These are phyloP conservation scores for Tetrapisispora nanseiensis DNA, from an alignment of 805 yeast species.

Conservation along the genomic window DNA sequence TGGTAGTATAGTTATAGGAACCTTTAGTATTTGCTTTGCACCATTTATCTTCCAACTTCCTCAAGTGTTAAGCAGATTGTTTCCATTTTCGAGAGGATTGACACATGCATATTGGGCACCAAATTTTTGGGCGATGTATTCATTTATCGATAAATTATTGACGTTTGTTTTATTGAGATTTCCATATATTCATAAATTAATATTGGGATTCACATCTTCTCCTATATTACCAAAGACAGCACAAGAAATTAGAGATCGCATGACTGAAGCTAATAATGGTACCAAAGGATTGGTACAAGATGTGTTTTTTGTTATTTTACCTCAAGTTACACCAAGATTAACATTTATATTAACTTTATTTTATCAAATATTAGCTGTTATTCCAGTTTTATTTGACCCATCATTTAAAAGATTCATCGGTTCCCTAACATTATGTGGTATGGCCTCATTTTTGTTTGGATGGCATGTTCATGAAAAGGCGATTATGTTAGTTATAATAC, in stretches of 20 bases:
- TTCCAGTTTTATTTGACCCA: constrained; percentile 65
- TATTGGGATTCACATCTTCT: constrained; percentile 29
- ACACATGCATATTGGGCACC: constrained; percentile 99
- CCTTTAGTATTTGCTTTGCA: constrained; percentile 60
- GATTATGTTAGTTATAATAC: constrained; percentile 77
- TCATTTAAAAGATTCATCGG: constrained; percentile 73
- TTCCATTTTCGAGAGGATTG: constrained; percentile 89
- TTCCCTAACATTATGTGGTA: constrained; percentile 79
- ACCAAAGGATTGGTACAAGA: constrained; percentile 93
- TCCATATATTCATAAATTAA: constrained; percentile 37
- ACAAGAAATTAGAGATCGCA: constrained; percentile 24
- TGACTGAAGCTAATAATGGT: constrained; percentile 32
- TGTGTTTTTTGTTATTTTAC: constrained; percentile 69
- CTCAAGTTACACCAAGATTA: constrained; percentile 65
- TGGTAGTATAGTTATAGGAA: constrained; percentile 50
- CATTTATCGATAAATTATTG: constrained; percentile 66
- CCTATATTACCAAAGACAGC: constrained; percentile 28
- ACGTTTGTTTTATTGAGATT: constrained; percentile 32
- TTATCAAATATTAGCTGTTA: constrained; percentile 67
- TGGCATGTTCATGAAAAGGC: constrained; percentile 99
- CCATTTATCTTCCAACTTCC: constrained; percentile 68
- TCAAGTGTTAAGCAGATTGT: constrained; percentile 57
- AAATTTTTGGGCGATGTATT: constrained; percentile 90
- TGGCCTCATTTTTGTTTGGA: constrained; percentile 84
- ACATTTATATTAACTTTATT: constrained; percentile 77